These are phyloP conservation scores for Fusarium haematococcum DNA, from an alignment of 2,329 filamentous ascomycete genomes.

Conservation along the genomic window DNA sequence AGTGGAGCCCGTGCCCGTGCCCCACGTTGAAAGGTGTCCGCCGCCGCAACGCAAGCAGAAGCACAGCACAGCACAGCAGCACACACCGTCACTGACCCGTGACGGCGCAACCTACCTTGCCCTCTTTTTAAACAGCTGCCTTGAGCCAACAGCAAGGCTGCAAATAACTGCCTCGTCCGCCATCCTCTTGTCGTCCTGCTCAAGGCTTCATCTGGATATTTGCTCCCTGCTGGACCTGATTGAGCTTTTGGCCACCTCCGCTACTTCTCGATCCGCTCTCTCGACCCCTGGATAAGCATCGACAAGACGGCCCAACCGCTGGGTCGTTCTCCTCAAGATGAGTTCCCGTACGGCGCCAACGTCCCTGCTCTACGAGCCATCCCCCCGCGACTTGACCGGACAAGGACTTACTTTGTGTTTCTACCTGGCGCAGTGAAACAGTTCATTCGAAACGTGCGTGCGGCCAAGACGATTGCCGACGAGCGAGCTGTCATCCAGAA, in stretches of 20 bases:
- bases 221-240: conserved; percentile 33
- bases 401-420: conserved; percentile 23
- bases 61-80: conserved; percentile 36
- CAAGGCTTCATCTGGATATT: conserved; percentile 17
- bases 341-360: conserved; percentile 52
- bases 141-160: conserved; percentile 29
- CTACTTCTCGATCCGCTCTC: conserved; percentile 10
- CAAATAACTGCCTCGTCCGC: conserved; percentile 13
- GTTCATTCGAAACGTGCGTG: conserved; percentile 99
- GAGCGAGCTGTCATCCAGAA: conserved; percentile 98
- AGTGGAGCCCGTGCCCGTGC: conserved; percentile 40
- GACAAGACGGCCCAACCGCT: conserved; percentile 46
- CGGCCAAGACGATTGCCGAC: conserved; percentile 98
- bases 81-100: conserved; percentile 42
- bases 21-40: conserved; percentile 48
- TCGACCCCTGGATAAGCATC: conserved; percentile 43
- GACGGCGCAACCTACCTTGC: conserved; percentile 37
- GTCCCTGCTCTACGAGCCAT: conserved; percentile 3
- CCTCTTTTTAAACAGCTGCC: conserved; percentile 42
- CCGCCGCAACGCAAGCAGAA: conserved; percentile 34
- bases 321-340: conserved; percentile 52
- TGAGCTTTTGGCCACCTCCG: conserved; percentile 32
- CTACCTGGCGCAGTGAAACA: conserved; percentile 81
- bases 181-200: not conserved
- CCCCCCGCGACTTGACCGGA: conserved; percentile 7